phyloP scores from a whole-genome alignment of 768 basidiomycete genomes.

The Holtermanniella nyarrowii region DNA sequence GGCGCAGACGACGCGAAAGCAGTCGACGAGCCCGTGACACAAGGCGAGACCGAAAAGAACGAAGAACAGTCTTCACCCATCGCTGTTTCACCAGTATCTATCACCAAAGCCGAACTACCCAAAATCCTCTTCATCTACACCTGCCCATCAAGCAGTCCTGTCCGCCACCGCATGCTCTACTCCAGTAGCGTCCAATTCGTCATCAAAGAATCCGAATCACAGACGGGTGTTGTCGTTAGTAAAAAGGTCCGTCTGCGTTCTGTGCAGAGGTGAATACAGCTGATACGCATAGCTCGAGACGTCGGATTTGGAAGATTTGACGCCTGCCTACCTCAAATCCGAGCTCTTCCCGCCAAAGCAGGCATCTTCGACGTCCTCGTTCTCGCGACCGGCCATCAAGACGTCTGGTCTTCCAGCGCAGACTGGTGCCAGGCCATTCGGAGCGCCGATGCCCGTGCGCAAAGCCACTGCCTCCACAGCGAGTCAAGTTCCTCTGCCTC shows the following conservation, averaged over 20 bases:
- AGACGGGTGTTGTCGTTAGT: conserved; percentile 45
- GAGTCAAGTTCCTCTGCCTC: conserved; percentile 19
- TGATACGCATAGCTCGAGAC: conserved; percentile 59
- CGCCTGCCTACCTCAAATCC: conserved; percentile 52
- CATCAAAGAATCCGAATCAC: conserved; percentile 50
- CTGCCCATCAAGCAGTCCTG: conserved; percentile 67
- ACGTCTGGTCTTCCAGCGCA: neutral
- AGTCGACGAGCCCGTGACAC: neutral
- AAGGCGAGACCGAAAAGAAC: neutral
- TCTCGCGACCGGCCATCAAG: conserved; percentile 1
- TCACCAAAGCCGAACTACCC: conserved; percentile 1
- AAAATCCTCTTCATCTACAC: conserved; percentile 73
- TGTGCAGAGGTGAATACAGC: neutral
- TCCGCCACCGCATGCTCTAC: conserved; percentile 83
- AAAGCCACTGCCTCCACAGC: no score
- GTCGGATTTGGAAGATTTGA: conserved; percentile 63
- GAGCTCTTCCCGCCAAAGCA: conserved; percentile 45
- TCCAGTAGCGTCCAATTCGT: conserved; percentile 57
- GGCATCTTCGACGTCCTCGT: conserved; percentile 24
- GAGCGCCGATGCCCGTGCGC: conserved; percentile 9
- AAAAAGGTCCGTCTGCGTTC: conserved; percentile 37
- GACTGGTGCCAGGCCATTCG: conserved; percentile 6
- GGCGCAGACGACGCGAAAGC: conserved; percentile 5
- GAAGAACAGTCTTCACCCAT: neutral
- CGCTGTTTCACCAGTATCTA: no score